Base-by-base conservation (phyloP, 257 asterid species). In the Nemophila menziesii region DNA sequence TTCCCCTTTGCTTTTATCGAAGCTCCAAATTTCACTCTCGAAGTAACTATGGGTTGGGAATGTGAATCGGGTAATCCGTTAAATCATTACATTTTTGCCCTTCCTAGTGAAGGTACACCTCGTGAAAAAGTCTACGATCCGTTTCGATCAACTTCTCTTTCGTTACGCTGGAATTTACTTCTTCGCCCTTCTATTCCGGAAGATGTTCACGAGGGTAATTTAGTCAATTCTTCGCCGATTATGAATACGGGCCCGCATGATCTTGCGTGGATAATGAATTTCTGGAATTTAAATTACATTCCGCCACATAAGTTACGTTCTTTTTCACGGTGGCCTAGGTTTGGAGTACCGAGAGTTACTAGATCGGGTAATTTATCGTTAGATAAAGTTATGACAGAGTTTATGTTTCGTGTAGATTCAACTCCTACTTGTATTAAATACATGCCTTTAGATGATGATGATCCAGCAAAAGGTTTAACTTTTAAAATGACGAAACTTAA, bases 311-410 rank as follows among this genome's bases (percentile, higher is more conserved):
- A 90, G 63, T 48, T 90, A 75, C 82, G 99, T 43, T 55, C 67
- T 9, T 90, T 90, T 75, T 85, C 96, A 49, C 72, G 96, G 67
- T 90, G 96, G 93, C 99, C 96, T 34, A 92, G 99, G 51, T 90
- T 74, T 55, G 96, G 96, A 36, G 60, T 77, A 56, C 96, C 96
- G 38, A 74, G 99, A 61, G 46, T 81, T 73, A 74, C 92, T 15
- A 85, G 99, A 69, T 90, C 99, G 22, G 99, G 99, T 44, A 90
- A 90, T 62, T 70, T 90, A 60, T 77, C 99, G 16, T 49, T 90
- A 53, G 99, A 90, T 69, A 90, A 61, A 75, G 99, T 90, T 40
- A 90, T 90, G 87, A 90, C 99, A 18, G 99, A 90, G 62, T 81
- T 90, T 57, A 85, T 85, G 99, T 79, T 90, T 60, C 73, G 99